phyloP scores from a whole-genome alignment of 2,329 filamentous ascomycete genomes.

The Neonectria coccinea region DNA sequence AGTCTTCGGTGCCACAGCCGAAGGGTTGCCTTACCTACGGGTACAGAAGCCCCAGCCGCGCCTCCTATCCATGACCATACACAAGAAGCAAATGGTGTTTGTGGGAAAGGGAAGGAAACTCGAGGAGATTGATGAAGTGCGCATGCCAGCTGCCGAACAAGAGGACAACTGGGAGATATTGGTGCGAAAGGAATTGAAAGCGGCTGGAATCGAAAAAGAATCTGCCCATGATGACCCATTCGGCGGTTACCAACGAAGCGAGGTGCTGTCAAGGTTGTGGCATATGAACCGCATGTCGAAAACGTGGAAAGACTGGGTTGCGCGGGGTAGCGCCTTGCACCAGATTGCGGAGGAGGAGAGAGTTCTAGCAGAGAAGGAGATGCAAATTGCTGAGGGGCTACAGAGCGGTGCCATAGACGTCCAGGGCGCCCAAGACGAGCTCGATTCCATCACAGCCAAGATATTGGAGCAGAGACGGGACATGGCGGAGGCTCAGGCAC shows the following conservation, averaged over 20 bases:
- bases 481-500: not conserved
- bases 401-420: not conserved
- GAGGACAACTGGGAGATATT: constrained; percentile 65
- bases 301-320: constrained; percentile 54
- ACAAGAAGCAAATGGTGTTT: constrained; percentile 61
- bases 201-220: constrained; percentile 27
- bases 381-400: not conserved
- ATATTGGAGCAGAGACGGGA: not conserved
- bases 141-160: constrained; percentile 43
- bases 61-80: constrained; percentile 68
- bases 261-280: constrained; percentile 50
- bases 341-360: constrained; percentile 56
- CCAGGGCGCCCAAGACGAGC: not conserved
- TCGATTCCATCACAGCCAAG: not conserved
- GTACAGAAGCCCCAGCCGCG: constrained; percentile 73
- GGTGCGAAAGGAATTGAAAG: constrained; percentile 46
- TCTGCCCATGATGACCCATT: constrained; percentile 20
- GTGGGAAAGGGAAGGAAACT: constrained; percentile 54
- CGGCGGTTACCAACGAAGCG: constrained; percentile 48
- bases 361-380: constrained; percentile 43
- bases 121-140: constrained; percentile 55
- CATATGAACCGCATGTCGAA: constrained; percentile 47
- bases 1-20: constrained; percentile 62
- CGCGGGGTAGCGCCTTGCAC: constrained; percentile 55
- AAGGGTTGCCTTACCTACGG: constrained; percentile 73